Conservation (phyloP, 2,329 filamentous ascomycete genomes). For the Fusarium nelsonii region DNA sequence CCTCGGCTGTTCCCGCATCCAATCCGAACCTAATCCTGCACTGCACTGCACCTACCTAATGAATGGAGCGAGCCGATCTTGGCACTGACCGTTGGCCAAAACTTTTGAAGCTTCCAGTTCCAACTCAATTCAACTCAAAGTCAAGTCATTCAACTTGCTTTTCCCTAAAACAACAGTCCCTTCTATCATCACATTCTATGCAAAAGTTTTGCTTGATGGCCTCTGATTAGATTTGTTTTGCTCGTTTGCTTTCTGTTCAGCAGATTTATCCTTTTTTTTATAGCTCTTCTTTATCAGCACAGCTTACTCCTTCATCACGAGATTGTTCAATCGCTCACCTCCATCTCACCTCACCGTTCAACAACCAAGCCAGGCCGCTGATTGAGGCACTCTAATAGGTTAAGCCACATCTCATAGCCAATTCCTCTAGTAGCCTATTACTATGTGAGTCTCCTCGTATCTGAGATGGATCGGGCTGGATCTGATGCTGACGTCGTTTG, state of each 20-base stretch:
- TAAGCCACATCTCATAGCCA: constrained; percentile 1
- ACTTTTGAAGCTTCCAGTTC: constrained; percentile 26
- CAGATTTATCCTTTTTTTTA: constrained; percentile 7
- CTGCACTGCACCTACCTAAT: too few relatives aligned
- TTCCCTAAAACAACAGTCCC: constrained; percentile 7
- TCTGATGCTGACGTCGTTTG: constrained; percentile 30
- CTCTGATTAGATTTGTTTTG: neutral
- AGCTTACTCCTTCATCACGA: constrained; percentile 6
- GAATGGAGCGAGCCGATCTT: constrained; percentile 36
- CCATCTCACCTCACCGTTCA: constrained; percentile 2
- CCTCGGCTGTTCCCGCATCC: constrained; percentile 38
- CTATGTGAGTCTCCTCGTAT: constrained; percentile 33
- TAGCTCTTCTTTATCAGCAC: constrained; percentile 9
- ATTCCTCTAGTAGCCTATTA: constrained; percentile 2
- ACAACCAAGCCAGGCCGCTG: constrained; percentile 1
- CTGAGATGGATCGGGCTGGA: constrained; percentile 5
- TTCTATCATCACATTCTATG: neutral
- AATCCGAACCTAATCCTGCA: neutral
- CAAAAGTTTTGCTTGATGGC: constrained; percentile 11
- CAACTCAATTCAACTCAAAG: constrained; percentile 2
- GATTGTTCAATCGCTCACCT: constrained; percentile 5
- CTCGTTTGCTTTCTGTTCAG: neutral
- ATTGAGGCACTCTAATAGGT: neutral
- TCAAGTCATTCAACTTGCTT: neutral
- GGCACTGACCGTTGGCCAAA: constrained; percentile 38